Base-by-base conservation (phyloP, 2,329 filamentous ascomycete genomes). In the Ophiostoma sp. region DNA sequence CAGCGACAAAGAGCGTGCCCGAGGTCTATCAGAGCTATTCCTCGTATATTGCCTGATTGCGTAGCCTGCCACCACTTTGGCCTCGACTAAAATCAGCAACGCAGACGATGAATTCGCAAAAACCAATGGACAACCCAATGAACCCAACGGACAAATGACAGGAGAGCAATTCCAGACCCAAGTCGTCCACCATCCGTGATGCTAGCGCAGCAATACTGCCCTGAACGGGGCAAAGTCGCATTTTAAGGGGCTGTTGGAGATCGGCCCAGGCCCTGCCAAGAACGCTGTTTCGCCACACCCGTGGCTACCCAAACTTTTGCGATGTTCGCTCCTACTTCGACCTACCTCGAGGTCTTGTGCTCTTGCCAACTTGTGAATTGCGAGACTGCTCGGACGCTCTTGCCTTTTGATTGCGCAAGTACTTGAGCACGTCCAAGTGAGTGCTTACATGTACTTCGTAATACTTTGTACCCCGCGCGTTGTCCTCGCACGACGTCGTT, bases 191-290 rank as follows among this genome's bases (percentile, higher is more conserved):
- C n/a, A 25, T 25, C 22, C 1, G 33, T n/a, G 12, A 28, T 25
- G 39, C 11, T 66, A 66, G 61, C 61, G 36, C 7, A 66, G 36
- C 39, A 66, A 19, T 36, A 42, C 59, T n/a, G 28, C 57, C 31
- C 28, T 19, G 31, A 36, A 36, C 57, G 15, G 31, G 25, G 25
- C 39, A 68, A 19, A 52, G 48, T 57, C 48, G 68, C 68, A 57
- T 42, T 70, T 70, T 36, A 55, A 55, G 68, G 68, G 68, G 48
- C 12, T 55, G n/a, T 39, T 63, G 57, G 9, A 63, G 61, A 17
- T 28, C 36, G 31, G 68, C 50, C 48, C 31, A 28, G 48, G 45
- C 31, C 48, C 48, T 52, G 31, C 66, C 66, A 55, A 52, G 45
- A 33, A 39, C n/a, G 25, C 50, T 28, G 63, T 68, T 33, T 45